Evolutionary conservation across 805 yeast genomes (phyloP), one percentile per base, ranked within the genome.

Genomic region (Candida incommunis): DNA sequence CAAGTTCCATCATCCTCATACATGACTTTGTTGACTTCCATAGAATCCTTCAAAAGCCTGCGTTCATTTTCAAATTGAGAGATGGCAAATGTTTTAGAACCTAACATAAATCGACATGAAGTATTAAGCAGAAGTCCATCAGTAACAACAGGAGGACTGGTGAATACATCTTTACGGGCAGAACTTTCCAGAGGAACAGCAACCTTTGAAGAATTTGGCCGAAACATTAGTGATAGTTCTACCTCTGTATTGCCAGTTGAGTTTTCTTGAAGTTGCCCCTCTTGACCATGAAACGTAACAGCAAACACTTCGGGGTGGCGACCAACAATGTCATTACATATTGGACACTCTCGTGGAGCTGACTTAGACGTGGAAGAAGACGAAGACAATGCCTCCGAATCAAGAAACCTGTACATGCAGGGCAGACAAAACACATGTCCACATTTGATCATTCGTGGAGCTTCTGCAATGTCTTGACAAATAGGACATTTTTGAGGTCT

Each of bases 361-460:
- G 40, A 7, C 53, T 58, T 3, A 56, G 52, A 21, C 37, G 26
- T 7, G 51, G 23, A 20, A 41, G 41, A 2, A 22, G 23, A 2
- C 51, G 31, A 3, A 52, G 49, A 13, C 40, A 18, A 35, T 49
- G 50, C 2, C 51, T 49, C 24, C 58, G 55, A 4, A 56, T 44
- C 82, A 40, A 85, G 65, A 54, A 83, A 75, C 41, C 87, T 74
- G 45, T 87, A 60, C 24, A 90, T 62, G 60, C 99, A 92, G 13
- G 87, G 76, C 45, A 76, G 70, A 58, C 99, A 92, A 56, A 92
- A 76, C 15, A 87, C 72, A 58, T 92, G 99, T 3, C 99, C 98
- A 65, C 99, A 92, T 11, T 78, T 72, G 23, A 86, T 78, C 97
- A 92, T 94, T 45, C 97, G 68, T 2, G 98, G 96, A 0, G 96